Conservation (phyloP, 2,329 filamentous ascomycete genomes). For the Volutella citrinella region DNA sequence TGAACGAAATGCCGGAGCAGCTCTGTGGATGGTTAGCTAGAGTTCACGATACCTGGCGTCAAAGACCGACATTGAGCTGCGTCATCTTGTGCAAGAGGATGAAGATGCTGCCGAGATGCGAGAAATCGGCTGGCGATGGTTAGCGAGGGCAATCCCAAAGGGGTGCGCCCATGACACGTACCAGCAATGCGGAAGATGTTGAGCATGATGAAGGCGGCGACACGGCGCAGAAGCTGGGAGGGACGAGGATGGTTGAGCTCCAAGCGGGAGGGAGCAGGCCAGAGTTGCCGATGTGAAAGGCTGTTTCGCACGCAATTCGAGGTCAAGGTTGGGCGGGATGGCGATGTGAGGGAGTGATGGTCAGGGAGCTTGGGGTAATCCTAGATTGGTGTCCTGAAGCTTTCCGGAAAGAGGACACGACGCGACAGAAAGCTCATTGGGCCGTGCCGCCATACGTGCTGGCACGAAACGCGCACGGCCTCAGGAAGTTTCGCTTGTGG, state of each 20-base stretch:
- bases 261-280: slow-evolving; percentile 4
- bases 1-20: slow-evolving; percentile 97
- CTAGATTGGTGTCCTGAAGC: slow-evolving; percentile 24
- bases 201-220: slow-evolving; percentile 40
- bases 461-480: slow-evolving; percentile 7
- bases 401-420: slow-evolving; percentile 29
- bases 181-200: slow-evolving; percentile 59
- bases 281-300: too few relatives aligned
- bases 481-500: neutral
- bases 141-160: too few relatives aligned
- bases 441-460: slow-evolving; percentile 17
- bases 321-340: too few relatives aligned
- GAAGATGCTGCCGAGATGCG: slow-evolving; percentile 89
- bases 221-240: too few relatives aligned
- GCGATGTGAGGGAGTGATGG: slow-evolving; percentile 10
- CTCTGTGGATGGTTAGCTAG: slow-evolving; percentile 57
- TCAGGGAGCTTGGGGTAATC: too few relatives aligned
- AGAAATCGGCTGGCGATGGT: slow-evolving; percentile 95
- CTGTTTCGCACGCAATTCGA: slow-evolving; percentile 15
- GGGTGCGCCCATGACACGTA: too few relatives aligned
- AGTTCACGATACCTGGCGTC: slow-evolving; percentile 4
- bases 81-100: slow-evolving; percentile 98
- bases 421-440: slow-evolving; percentile 30
- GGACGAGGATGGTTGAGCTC: slow-evolving; percentile 12
- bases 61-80: slow-evolving; percentile 70